Evolutionary conservation across 352 stramenopile species (phyloP), one percentile per base, ranked within the genome.

Genomic region (Poterioochromonas sp.): DNA sequence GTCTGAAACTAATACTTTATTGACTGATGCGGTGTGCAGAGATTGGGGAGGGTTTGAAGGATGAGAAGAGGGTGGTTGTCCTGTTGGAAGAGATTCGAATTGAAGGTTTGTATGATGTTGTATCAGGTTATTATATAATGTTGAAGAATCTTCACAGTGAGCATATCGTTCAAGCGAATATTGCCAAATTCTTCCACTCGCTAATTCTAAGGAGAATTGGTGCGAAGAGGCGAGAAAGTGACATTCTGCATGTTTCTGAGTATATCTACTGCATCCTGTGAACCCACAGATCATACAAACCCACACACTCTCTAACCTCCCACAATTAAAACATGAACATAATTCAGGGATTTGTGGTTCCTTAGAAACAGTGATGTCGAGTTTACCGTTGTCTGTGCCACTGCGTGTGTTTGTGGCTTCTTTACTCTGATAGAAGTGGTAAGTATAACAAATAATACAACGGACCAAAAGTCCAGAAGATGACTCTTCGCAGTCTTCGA

Each of bases 251-350:
- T 74, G 65, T 35, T 74, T 3, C 20, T 18, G 40, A 40, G 65
- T 58, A 74, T 74, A 74, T 54, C 65, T 29, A 37, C 65, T 37
- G 32, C 65, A 74, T 22, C 65, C 65, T 26, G 43, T 54, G 40
- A 54, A 74, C 5, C 5, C 37, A 37, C 65, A 74, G 39, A 40
- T 29, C n/a, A 74, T 39, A 74, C 65, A 74, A 15, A 74, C 26
- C 65, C 65, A 74, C 11, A 74, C 3, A n/a, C 53, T 74, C 41
- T 74, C 60, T 2, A 44, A 26, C 32, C 39, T 29, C 11, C 60
- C 60, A 69, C 60, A 69, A 44, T 20, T 32, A 26, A 43, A 26
- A 32, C 60, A 69, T 5, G 2, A 34, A 22, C 51, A 8, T 32
- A 62, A 32, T 22, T 20, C 8, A 53, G 44, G 44, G 20, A 20